phyloP scores from a whole-genome alignment of 345 rosid genomes.

The Turritis glabra region DNA sequence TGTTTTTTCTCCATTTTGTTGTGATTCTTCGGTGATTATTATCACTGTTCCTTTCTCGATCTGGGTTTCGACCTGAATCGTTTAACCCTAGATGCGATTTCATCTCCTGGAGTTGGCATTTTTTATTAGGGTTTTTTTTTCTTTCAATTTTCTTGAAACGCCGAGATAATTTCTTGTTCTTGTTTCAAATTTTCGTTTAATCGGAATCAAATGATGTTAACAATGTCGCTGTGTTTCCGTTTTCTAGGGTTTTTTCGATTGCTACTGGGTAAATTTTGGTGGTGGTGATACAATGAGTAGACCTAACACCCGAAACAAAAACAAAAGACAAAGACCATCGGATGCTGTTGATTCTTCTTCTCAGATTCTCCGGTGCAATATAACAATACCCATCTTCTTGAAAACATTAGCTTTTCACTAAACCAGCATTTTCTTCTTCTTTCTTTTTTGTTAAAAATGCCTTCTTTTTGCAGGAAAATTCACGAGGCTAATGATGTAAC shows the following conservation, averaged over 20 bases:
- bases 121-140: background rate
- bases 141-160: background rate
- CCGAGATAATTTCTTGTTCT: background rate
- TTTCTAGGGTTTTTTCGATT: constrained; percentile 38
- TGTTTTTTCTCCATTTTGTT: background rate
- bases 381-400: background rate
- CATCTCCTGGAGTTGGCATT: constrained; percentile 18
- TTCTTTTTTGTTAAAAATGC: background rate
- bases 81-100: constrained; percentile 33
- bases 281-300: constrained; percentile 60
- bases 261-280: constrained; percentile 4
- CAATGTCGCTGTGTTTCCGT: constrained; percentile 1
- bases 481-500: constrained; percentile 62
- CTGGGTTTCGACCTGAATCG: constrained; percentile 21
- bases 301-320: constrained; percentile 70
- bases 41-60: constrained; percentile 24
- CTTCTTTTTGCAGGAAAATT: constrained; percentile 58
- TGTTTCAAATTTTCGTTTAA: background rate
- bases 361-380: constrained; percentile 37
- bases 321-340: constrained; percentile 57
- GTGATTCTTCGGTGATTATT: constrained; percentile 8
- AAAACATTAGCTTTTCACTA: background rate
- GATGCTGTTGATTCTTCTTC: constrained; percentile 51
- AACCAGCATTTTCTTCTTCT: background rate
- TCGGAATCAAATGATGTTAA: constrained; percentile 24